A percentile compares a stretch with the other conserved stretches of the same genome.
Evolutionary conservation across 441 rosid genomes (phyloP).

Genomic region (Gossypium davidsonii): DNA sequence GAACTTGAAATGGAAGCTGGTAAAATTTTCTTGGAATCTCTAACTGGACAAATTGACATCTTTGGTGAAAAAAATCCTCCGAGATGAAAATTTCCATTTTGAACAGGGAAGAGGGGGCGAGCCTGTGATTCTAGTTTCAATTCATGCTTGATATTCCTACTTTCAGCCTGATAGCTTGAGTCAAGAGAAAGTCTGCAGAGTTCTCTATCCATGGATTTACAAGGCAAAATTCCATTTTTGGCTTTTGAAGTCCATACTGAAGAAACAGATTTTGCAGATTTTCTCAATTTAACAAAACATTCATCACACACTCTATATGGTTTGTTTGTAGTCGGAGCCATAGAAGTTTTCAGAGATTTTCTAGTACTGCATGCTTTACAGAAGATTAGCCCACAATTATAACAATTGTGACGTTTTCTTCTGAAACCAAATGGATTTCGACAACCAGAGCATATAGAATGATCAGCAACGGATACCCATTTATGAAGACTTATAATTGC

Average conservation of each 20-base stretch:
- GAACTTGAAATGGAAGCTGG: constrained; percentile 28
- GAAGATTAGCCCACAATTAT: constrained; percentile 57
- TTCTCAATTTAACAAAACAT: constrained; percentile 61
- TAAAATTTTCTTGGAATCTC: constrained; percentile 29
- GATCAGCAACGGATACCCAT: constrained; percentile 61
- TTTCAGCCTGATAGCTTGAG: constrained; percentile 33
- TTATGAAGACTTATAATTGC: constrained; percentile 73
- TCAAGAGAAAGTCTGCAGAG: constrained; percentile 41
- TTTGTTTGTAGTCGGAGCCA: constrained; percentile 71
- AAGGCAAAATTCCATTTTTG: constrained; percentile 28
- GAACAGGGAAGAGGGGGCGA: constrained; percentile 29
- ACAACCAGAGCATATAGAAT: constrained; percentile 69
- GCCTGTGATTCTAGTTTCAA: constrained; percentile 28
- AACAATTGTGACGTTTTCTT: constrained; percentile 89
- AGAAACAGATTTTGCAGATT: constrained; percentile 32
- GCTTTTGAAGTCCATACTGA: constrained; percentile 24
- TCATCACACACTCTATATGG: constrained; percentile 78
- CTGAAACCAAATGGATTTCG: constrained; percentile 69
- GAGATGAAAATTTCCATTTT: constrained; percentile 28
- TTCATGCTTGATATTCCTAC: constrained; percentile 24
- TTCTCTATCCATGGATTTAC: constrained; percentile 37
- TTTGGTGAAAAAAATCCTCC: constrained; percentile 27
- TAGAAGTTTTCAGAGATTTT: constrained; percentile 63
- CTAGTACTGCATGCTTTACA: constrained; percentile 71
- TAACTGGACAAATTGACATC: constrained; percentile 28